Evolutionary conservation across 495 filamentous ascomycete species (phyloP).

Genomic region (Aspergillus wentii): DNA sequence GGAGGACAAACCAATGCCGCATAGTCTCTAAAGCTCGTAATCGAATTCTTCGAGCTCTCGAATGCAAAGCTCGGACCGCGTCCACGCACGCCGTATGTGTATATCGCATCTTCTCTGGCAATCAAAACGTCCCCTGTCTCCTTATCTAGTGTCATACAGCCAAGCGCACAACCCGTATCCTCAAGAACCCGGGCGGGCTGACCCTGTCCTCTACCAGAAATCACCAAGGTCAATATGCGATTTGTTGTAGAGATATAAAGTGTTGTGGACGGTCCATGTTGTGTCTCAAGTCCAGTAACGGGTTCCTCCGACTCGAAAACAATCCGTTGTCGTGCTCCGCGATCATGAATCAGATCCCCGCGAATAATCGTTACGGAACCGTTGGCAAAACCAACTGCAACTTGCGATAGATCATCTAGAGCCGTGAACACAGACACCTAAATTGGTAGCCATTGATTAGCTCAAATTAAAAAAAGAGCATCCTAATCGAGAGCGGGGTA

Average conservation of each 20-base stretch:
- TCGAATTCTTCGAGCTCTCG: conserved; percentile 81
- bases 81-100: conserved; percentile 83
- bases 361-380: conserved; percentile 90
- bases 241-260: conserved; percentile 90
- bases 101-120: conserved; percentile 89
- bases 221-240: conserved; percentile 79
- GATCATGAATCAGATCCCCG: conserved; percentile 91
- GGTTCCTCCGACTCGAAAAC: conserved; percentile 97
- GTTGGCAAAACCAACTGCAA: conserved; percentile 93
- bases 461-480: background rate
- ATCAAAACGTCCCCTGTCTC: conserved; percentile 81
- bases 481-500: background rate
- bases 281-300: conserved; percentile 75
- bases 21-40: conserved; percentile 80
- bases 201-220: conserved; percentile 81
- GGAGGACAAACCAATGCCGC: conserved; percentile 86
- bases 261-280: conserved; percentile 55
- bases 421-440: conserved; percentile 88
- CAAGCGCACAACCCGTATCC: conserved; percentile 80
- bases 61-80: conserved; percentile 83
- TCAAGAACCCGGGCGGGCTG: conserved; percentile 85
- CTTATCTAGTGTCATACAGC: conserved; percentile 86
- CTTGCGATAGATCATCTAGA: conserved; percentile 80
- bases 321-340: conserved; percentile 91
- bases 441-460: no score